Percentiles rank a stretch among this genome's conserved stretches.
phyloP scores from a whole-genome alignment of 352 stramenopile species.

The Aphanomyces invadans region DNA sequence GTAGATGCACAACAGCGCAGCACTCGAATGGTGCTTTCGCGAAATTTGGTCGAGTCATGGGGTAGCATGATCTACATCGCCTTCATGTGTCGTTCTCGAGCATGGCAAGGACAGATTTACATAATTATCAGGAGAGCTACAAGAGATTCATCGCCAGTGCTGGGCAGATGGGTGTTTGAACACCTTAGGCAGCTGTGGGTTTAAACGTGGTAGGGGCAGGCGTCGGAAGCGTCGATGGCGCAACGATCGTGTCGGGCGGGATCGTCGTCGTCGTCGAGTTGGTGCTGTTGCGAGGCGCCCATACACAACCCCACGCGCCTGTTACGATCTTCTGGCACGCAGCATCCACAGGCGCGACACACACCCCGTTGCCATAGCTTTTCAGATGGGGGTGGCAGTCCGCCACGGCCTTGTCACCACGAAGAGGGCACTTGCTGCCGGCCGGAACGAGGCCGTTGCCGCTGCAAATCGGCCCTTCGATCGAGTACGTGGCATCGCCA shows the following conservation, averaged over 20 bases:
- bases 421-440: conserved; percentile 43
- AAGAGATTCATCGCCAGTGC: too few relatives aligned
- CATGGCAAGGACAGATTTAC: too few relatives aligned
- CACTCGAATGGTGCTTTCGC: too few relatives aligned
- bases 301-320: conserved; percentile 60
- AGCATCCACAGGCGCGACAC: conserved; percentile 40
- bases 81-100: too few relatives aligned
- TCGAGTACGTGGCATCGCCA: conserved; percentile 68
- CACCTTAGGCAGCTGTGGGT: not conserved
- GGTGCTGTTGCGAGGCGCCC: not conserved
- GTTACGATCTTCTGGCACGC: conserved; percentile 53
- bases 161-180: too few relatives aligned
- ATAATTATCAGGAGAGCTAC: too few relatives aligned
- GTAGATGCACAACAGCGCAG: too few relatives aligned
- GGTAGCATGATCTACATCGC: too few relatives aligned
- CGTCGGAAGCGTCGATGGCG: too few relatives aligned
- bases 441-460: conserved; percentile 36
- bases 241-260: not conserved
- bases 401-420: conserved; percentile 48
- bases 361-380: conserved; percentile 44
- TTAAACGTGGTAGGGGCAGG: not conserved
- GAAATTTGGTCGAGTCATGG: too few relatives aligned
- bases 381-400: conserved; percentile 48
- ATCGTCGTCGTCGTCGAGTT: not conserved
- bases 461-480: conserved; percentile 52